Conservation (phyloP, 1,284 basidiomycete species). For the Mycosarcoma maydis region DNA sequence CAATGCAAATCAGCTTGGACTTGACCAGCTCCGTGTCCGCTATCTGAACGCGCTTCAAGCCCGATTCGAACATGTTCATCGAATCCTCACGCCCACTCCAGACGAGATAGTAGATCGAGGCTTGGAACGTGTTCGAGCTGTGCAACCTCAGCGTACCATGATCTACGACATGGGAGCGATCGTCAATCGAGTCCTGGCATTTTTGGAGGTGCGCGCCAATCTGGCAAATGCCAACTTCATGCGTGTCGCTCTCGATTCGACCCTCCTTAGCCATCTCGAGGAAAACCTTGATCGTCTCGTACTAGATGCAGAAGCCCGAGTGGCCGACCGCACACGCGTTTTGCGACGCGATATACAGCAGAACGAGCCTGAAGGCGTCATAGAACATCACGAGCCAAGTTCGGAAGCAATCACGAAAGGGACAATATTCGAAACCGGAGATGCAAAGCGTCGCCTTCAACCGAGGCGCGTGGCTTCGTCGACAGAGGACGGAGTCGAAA, state of each 20-base stretch:
- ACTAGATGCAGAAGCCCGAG: background rate
- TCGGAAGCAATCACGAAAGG: no score
- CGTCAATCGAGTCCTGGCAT: background rate
- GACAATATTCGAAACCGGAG: no score
- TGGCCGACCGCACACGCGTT: background rate
- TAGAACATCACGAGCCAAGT: no score
- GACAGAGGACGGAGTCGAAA: no score
- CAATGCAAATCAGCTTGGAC: background rate
- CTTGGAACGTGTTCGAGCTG: background rate
- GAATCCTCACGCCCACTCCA: conserved; percentile 1
- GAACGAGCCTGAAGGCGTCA: no score
- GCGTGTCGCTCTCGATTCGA: background rate
- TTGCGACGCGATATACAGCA: conserved; percentile 6
- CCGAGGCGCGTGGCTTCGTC: no score
- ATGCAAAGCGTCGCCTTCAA: no score
- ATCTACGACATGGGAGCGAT: background rate
- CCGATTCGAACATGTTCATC: background rate
- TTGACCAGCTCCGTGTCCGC: background rate
- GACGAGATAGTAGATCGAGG: conserved; percentile 2
- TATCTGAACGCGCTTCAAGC: conserved; percentile 8
- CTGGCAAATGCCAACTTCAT: background rate
- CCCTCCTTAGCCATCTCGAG: conserved; percentile 8
- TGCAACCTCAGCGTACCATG: background rate
- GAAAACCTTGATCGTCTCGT: conserved; percentile 7
- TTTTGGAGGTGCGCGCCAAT: background rate